Conservation (phyloP, 352 stramenopile species). For the Pythium plurisporium region DNA sequence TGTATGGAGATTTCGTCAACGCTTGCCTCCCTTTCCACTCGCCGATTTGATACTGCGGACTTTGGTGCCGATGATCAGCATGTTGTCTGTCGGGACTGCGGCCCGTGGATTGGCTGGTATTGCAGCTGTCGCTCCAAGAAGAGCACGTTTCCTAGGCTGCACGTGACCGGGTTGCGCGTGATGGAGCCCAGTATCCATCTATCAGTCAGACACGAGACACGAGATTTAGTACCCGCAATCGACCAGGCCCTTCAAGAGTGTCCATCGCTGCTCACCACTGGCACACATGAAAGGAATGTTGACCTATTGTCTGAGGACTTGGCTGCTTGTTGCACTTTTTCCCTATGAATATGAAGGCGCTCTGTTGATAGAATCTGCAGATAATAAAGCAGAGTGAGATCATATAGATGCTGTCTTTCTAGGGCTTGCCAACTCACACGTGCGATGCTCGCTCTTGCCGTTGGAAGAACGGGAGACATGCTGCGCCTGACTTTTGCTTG, state of each 20-base stretch:
- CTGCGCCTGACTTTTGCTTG: background rate
- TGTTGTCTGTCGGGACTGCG: conserved; percentile 4
- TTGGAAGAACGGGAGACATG: background rate
- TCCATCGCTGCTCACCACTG: too few species aligned
- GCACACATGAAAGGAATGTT: conserved; percentile 11
- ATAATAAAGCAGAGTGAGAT: background rate
- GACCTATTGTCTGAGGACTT: background rate
- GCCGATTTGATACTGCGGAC: background rate
- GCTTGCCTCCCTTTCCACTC: too few species aligned
- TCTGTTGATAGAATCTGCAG: conserved; percentile 21
- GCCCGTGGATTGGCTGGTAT: background rate
- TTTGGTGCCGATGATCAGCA: conserved; percentile 9
- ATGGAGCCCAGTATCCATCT: background rate
- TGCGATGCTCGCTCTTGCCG: conserved; percentile 2
- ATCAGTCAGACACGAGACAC: background rate
- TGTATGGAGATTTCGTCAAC: too few species aligned
- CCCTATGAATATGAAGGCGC: conserved; percentile 4
- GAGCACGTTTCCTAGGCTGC: background rate
- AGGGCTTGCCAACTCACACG: conserved; percentile 5
- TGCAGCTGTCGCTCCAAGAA: background rate
- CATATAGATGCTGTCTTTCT: too few species aligned
- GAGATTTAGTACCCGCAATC: too few species aligned
- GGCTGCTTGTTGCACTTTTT: background rate
- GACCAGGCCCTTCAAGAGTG: too few species aligned
- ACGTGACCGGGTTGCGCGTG: background rate